Evolutionary conservation across 495 filamentous ascomycete species (phyloP).

Genomic region (Opeltia flavorubescens): DNA sequence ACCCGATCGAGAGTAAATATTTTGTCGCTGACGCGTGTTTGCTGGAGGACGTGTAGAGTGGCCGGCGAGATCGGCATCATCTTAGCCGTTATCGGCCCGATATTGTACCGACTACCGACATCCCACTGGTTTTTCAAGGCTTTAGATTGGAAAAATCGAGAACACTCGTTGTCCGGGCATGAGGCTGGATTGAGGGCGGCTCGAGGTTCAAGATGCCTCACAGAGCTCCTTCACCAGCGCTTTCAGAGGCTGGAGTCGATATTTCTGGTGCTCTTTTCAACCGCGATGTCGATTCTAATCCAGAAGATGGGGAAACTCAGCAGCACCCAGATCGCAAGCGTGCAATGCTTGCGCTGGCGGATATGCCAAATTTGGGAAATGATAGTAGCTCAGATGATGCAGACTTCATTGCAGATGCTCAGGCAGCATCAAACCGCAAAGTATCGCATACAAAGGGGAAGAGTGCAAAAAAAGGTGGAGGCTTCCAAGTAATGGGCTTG

Average conservation of each 20-base stretch:
- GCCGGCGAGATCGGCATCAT: background rate
- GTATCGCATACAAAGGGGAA: conserved; percentile 65
- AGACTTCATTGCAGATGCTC: conserved; percentile 74
- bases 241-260: conserved; percentile 84
- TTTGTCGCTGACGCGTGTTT: background rate
- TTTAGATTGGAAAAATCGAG: too few relatives aligned
- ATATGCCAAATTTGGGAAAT: conserved; percentile 31
- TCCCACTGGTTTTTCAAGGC: background rate
- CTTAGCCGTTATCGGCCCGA: background rate
- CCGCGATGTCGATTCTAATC: conserved; percentile 37
- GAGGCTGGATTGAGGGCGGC: too few relatives aligned
- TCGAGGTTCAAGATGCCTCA: conserved; percentile 34
- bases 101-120: background rate
- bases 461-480: conserved; percentile 82
- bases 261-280: conserved; percentile 70
- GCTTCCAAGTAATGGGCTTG: conserved; percentile 94
- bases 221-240: conserved; percentile 63
- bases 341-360: conserved; percentile 18
- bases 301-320: conserved; percentile 19
- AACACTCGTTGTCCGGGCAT: background rate
- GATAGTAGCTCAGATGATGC: conserved; percentile 60
- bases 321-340: conserved; percentile 21
- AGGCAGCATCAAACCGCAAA: conserved; percentile 78
- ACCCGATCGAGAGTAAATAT: too few relatives aligned
- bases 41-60: background rate